Evolutionary conservation across 164 flowering plant species (phyloP), one percentile per base, ranked within the genome.

Genomic region (Cinnamomum chago): DNA sequence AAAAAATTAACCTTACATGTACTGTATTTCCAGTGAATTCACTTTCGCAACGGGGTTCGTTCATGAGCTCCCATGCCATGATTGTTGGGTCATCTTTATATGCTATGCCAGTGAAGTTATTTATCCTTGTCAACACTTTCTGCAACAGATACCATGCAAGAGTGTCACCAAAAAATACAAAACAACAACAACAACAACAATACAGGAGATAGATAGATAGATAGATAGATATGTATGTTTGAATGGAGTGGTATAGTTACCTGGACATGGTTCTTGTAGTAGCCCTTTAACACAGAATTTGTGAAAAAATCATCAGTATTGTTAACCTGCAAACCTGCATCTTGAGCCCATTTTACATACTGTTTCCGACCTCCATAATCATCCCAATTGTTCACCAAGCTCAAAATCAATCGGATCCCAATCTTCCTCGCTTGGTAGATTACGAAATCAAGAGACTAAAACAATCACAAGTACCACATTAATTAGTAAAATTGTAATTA

Each of bases 31-130:
- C 85, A 0, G 81, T 78, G 50, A 68, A 69, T 72, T 83, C 85
- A 0, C 70, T 24, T 24, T 76, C 47, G 72, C 83, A 83, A 35
- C 85, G 83, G 27, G 85, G 85, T 74, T 83, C 85, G 27, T 83
- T 83, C 23, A 83, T 83, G 64, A 83, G 83, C 70, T 83, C 85
- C 83, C 83, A 83, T 27, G 85, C 81, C 83, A 83, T 83, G 30
- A 83, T 74, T 0, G 83, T 78, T 20, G 81, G 75, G 17, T 83
- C 81, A 70, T 83, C 85, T 70, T 76, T 80, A 18, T 83, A 80
- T 23, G 71, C 67, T 3, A 62, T 72, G 47, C 28, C 70, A 60
- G 80, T 76, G 28, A 80, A 33, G 47, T 80, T 80, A 76, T 83
- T 83, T 55, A 73, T 40, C 75, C 85, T 74, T 18, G 83, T 83